A percentile compares a stretch with the other conserved stretches of the same genome.
These are phyloP conservation scores for Metschnikowia aberdeeniae DNA, from an alignment of 805 yeast genomes.

Conservation along the genomic window DNA sequence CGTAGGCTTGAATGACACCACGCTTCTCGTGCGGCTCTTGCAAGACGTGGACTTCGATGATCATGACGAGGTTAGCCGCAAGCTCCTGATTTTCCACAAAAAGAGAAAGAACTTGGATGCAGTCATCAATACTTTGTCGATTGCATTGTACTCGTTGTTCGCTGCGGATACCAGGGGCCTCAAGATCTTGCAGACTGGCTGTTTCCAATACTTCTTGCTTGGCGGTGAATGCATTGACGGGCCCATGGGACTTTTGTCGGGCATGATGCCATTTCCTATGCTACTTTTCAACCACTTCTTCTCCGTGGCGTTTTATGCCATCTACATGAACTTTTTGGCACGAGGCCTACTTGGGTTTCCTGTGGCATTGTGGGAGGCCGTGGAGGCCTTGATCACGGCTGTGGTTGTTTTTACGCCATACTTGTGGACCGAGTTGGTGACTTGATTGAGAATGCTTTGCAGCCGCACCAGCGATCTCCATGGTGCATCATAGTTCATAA, in stretches of 20 bases:
- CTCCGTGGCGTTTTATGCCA: slow-evolving; percentile 82
- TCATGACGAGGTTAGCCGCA: slow-evolving; percentile 51
- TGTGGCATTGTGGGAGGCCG: slow-evolving; percentile 63
- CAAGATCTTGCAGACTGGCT: slow-evolving; percentile 74
- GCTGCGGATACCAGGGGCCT: slow-evolving; percentile 76
- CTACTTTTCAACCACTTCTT: slow-evolving; percentile 80
- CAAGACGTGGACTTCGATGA: slow-evolving; percentile 54
- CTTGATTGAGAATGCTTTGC: neutral
- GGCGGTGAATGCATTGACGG: slow-evolving; percentile 79
- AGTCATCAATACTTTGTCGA: slow-evolving; percentile 84
- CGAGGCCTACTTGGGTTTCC: slow-evolving; percentile 69
- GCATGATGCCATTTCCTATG: slow-evolving; percentile 72
- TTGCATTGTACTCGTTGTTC: slow-evolving; percentile 84
- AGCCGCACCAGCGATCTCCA: neutral
- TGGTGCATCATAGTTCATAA: neutral
- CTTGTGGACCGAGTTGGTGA: slow-evolving; percentile 48
- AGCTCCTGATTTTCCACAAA: slow-evolving; percentile 64
- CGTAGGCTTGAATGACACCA: slow-evolving; percentile 87
- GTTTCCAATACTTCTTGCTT: slow-evolving; percentile 76
- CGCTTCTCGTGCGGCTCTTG: slow-evolving; percentile 59
- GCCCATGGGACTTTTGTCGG: slow-evolving; percentile 82
- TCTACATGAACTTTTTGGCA: slow-evolving; percentile 60
- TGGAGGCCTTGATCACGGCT: slow-evolving; percentile 70
- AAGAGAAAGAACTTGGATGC: slow-evolving; percentile 76
- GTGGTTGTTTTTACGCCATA: slow-evolving; percentile 76